Evolutionary conservation across 345 rosid genomes (phyloP), one percentile per base, ranked within the genome.

Genomic region (Gynandropsis gynandra): DNA sequence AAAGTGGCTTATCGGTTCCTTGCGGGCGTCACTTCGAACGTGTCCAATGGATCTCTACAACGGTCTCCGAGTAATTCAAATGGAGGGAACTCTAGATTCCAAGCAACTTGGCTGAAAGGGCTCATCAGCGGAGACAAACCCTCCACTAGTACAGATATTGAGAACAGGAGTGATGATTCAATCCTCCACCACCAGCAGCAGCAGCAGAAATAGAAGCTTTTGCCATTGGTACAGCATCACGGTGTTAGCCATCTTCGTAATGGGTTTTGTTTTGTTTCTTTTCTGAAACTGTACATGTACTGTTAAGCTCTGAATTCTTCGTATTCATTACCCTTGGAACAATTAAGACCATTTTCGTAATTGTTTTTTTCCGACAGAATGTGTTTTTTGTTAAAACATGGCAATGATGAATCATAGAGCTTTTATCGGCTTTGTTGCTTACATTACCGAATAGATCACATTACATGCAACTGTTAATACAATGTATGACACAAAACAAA

Each of bases 1-100:
- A 92, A 81, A 78, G 97, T 83, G 67, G 97, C 97, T 10, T 93
- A 85, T 71, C 86, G 89, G 33, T 88, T 88, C 57, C 83, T 93
- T 34, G 14, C 67, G 35, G 82, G 89, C 17, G 87, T 79, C 9
- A 56, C 83, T 14, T 63, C 93, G 1, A 71, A 70, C 39, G 61
- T 63, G 14, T 35, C 53, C 52, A 72, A 46, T 17, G 40, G 51
- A 50, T 16, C 51, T 40, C 65, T 40, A 34, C 61, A 53, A 53
- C 56, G 9, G 9, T 50, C 71, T 36, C 70, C 81, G 4, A 58
- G 76, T 68, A 81, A 56, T 69, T 70, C 87, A 51, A 83, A 73
- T 52, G 69, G 79, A 59, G 85, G 87, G 46, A 50, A 33, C 59
- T 71, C 82, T 38, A 73, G 76, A 66, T 68, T 85, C 48, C 88